Base-by-base conservation (phyloP, 2,329 filamentous ascomycete genomes). In the Penicillium rolfsii region DNA sequence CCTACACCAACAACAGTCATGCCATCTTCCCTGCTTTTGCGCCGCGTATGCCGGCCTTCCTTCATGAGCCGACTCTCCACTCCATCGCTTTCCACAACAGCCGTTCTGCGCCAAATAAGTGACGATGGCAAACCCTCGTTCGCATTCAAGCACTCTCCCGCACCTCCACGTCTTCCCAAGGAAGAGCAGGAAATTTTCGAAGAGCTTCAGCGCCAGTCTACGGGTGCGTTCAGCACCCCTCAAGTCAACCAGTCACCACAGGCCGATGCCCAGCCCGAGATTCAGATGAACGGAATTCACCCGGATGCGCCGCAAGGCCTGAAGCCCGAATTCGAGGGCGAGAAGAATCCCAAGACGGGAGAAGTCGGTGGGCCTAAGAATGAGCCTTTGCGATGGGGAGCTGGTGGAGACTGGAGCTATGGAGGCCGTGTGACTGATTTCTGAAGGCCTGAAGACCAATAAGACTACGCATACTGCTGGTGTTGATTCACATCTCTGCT, bases 361-460 rank as follows among this genome's bases (percentile, higher is more conserved):
- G 95, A 99, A 83, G 87, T 97, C 11, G 95, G 95, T 5, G 95
- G 95, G 0, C 95, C 95, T 5, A 99, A 98, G 87, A 98, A 96
- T 73, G 94, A 99, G 79, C 95, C 95, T 55, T 73, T 98, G 74
- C 82, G 93, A 70, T 97, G 94, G 94, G 93, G 93, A 0, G 81
- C 84, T 19, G 74, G 71, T 0, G 89, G 91, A 0, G 88, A 91
- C 74, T 99, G 93, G 90, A 97, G 92, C 76, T 99, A 91, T 77
- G 97, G 97, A 77, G 95, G 95, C 50, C 83, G 94, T 65, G 93
- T 96, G 57, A 98, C 94, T 26, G 95, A 99, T 78, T 99, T 99
- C 63, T 87, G 71, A 80, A 46, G 56, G 14, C 28, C 35, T 14
- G 43, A 45, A 38, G 2, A 24, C 16, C 16, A 9, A 50, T 24